Evolutionary conservation across 2,329 filamentous ascomycete genomes (phyloP), one percentile per base, ranked within the genome.

Genomic region (Didymellaceae sp.): DNA sequence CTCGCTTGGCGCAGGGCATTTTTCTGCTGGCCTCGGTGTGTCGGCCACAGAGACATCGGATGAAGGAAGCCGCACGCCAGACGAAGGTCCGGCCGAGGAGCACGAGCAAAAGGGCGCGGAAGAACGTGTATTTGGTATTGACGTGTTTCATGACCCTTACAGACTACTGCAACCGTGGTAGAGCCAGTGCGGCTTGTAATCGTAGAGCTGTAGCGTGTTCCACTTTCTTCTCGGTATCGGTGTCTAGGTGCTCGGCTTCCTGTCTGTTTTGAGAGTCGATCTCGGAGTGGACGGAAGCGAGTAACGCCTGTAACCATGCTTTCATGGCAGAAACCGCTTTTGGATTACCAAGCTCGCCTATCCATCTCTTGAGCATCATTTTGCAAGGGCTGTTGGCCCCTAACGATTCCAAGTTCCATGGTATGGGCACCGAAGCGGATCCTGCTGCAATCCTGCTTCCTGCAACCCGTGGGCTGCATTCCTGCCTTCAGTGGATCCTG

Each of bases 241-340:
- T 38, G 51, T 52, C 32, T 42, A 42, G 25, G 31, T 38, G 45
- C 45, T 55, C 53, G 53, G 48, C 35, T 49, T 37, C 37, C 25
- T 49, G 17, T 41, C 53, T 30, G 13, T 24, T 49, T 44, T 52
- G 40, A 44, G 50, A 47, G 45, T 47, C 49, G 49, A 50, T 53
- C 48, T 56, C 54, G 54, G 54, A 56, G 34, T 31, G 33, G 48
- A 43, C 21, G 40, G 30, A 45, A 52, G 43, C 35, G 46, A 45
- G 20, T 38, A 46, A 38, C 49, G 49, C 37, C 35, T 43, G 37
- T 35, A 45, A 42, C 49, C 37, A 21, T 31, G 43, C 38, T 24
- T 42, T 17, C 37, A 52, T 42, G 48, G 42, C 37, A 38, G 28
- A 43, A 45, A 43, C 41, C 48, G 42, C 32, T 42, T 38, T 31